Base-by-base conservation (phyloP, 768 basidiomycete species). In the Rubroboletus satanas region DNA sequence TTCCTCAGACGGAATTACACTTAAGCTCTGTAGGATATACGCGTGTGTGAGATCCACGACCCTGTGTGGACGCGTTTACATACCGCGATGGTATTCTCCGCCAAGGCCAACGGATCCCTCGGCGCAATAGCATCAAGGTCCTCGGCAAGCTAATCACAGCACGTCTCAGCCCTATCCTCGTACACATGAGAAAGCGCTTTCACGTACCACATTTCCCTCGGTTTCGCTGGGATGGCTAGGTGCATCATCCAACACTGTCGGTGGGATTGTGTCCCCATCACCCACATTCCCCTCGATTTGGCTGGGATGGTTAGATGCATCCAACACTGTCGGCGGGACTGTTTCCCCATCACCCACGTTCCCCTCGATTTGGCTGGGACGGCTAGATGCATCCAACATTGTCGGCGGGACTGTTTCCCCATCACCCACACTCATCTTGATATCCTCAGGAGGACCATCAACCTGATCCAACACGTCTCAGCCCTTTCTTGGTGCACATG, bases 1-100 rank as follows among this genome's bases (percentile, higher is more conserved):
- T 11, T 39, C 42, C 14, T 46, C 43, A 9, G 17, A n/a, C 8
- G 11, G 15, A 17, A 26, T 15, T 11, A 5, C 32, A 2, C 14
- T 36, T 23, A 44, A 11, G 26, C 23, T 52, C 62, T 62, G 53
- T 46, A 38, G 4, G 7, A 37, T 45, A n/a, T 8, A 28, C 47
- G 7, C 4, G 6, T 35, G 7, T 23, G 10, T 44, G 32, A 48
- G 33, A 42, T 31, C 9, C 15, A n/a, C 7, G 18, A 38, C 1
- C 14, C n/a, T 23, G 26, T 26, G 4, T 17, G 3, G 41, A 15
- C 29, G 18, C 17, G 26, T 11, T 26, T 33, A 46, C 52, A n/a
- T 38, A 62, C 59, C 57, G 15, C 35, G 18, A 18, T 15, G 7
- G 23, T 15, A 18, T 41, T 17, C 29, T 41, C 6, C 6, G 21